Evolutionary conservation across 305 asterid species (phyloP).

Genomic region (Andrographis paniculata): DNA sequence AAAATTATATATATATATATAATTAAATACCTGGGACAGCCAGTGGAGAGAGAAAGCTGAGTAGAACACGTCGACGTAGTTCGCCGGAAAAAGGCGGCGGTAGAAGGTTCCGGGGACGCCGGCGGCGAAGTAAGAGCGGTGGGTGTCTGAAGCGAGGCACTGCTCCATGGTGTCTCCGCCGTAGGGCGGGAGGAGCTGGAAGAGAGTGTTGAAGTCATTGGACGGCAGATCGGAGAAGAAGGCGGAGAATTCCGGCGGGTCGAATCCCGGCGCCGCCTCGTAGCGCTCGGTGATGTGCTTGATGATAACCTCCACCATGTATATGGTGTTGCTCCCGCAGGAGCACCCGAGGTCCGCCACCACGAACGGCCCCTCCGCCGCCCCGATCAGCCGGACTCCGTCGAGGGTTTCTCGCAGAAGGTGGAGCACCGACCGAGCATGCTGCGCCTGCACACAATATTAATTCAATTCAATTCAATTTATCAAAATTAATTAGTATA

Average conservation of each 20-base stretch:
- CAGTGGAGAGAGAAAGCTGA: slow-evolving; percentile 93
- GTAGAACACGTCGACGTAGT: slow-evolving; percentile 63
- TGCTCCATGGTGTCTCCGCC: slow-evolving; percentile 81
- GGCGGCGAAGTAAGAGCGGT: slow-evolving; percentile 86
- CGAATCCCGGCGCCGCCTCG: slow-evolving; percentile 31
- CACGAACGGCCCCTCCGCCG: slow-evolving; percentile 47
- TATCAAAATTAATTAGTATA: not conserved
- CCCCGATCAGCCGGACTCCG: slow-evolving; percentile 33
- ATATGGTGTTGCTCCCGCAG: slow-evolving; percentile 82
- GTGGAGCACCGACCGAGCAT: slow-evolving; percentile 87
- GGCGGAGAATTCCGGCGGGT: slow-evolving; percentile 72
- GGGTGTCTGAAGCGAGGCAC: slow-evolving; percentile 63
- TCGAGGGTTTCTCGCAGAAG: slow-evolving; percentile 64
- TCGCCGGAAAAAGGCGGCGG: slow-evolving; percentile 78
- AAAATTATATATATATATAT: not conserved
- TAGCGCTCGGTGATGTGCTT: slow-evolving; percentile 64
- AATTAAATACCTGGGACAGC: slow-evolving; percentile 70
- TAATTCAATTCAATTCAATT: not conserved
- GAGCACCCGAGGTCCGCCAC: slow-evolving; percentile 98
- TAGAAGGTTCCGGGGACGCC: slow-evolving; percentile 92
- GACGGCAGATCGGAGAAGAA: slow-evolving; percentile 88
- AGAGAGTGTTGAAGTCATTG: slow-evolving; percentile 86
- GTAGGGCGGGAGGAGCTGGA: slow-evolving; percentile 77
- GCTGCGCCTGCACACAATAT: slow-evolving; percentile 39
- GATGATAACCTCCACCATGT: slow-evolving; percentile 67